Evolutionary conservation across 2,329 filamentous ascomycete genomes (phyloP), one percentile per base, ranked within the genome.

Genomic region (Xylariomycetidae sp.): DNA sequence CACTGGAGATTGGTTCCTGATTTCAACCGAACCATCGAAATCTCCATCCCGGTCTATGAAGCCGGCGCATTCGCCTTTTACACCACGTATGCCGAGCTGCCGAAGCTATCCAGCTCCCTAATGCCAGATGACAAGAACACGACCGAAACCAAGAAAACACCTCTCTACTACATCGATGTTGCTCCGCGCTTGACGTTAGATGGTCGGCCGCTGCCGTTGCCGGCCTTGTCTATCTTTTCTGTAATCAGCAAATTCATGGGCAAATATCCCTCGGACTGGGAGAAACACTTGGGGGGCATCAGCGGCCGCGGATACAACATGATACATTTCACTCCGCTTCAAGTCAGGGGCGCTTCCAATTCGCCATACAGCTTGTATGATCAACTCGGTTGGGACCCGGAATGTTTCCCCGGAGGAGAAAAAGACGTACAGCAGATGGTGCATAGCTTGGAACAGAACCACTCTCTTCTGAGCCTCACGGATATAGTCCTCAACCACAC

Each of bases 401-500:
- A 67, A 7, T 77, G 82, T 52, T 98, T 98, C 52, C 88, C 88
- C 2, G 77, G 78, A 30, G 94, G 92, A 31, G 88, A 96, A 61
- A 65, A 79, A 38, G 89, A 97, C 57, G 72, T 97, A 35, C 70
- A 80, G 37, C 72, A 77, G 29, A 70, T 98, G 69, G 78, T 94
- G 13, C 62, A 77, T 27, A 88, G 77, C 54, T 83, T 98, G 72
- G 86, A 96, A 61, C 72, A 81, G 32, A 81, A 94, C 33, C 81
- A 94, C 59, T 85, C 85, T 3, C 68, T 98, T 34, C 70, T 98
- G 36, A 88, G 86, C 41, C 64, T 98, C 65, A 96, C 90, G 1
- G 92, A 98, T 58, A 90, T 98, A 41, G 94, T 98, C 27, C 88
- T 92, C 70, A 98, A 98, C 55, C 92, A 98, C 64, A 98, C 92